These are phyloP conservation scores for Fusarium kyushuense DNA, from an alignment of 2,329 filamentous ascomycete species.

Conservation along the genomic window DNA sequence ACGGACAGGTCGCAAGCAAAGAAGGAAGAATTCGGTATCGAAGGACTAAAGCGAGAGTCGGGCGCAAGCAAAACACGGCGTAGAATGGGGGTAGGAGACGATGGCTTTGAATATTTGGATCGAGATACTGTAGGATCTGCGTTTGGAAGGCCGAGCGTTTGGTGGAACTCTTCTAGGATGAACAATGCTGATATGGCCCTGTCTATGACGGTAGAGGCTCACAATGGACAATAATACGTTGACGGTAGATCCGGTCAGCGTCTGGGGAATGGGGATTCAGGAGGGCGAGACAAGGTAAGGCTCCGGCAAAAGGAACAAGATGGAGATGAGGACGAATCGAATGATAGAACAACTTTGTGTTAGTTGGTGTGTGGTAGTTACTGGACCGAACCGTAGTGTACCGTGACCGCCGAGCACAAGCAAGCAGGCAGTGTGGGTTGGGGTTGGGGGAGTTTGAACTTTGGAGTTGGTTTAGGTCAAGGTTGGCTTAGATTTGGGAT, in stretches of 20 bases:
- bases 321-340: conserved; percentile 8
- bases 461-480: conserved; percentile 26
- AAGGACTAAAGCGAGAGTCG: conserved; percentile 11
- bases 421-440: conserved; percentile 6
- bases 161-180: conserved; percentile 29
- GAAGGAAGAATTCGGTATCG: conserved; percentile 3
- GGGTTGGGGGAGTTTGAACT: conserved; percentile 4
- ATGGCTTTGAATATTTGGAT: conserved; percentile 15
- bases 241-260: conserved; percentile 20
- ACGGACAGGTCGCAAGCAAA: conserved; percentile 15
- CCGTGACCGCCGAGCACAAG: conserved; percentile 30
- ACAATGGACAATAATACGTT: conserved; percentile 16
- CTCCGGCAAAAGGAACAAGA: conserved; percentile 10
- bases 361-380: conserved; percentile 29
- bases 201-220: conserved; percentile 36
- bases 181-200: conserved; percentile 22
- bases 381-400: conserved; percentile 11
- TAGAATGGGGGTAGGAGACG: background rate
- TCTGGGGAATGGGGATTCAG: conserved; percentile 12
- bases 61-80: conserved; percentile 21
- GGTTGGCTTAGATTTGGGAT: conserved; percentile 32
- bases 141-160: conserved; percentile 28
- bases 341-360: conserved; percentile 25
- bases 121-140: conserved; percentile 34
- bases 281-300: background rate